Evolutionary conservation across 2,329 filamentous ascomycete genomes (phyloP), one percentile per base, ranked within the genome.

Genomic region (Dendrostoma leiphaemia): DNA sequence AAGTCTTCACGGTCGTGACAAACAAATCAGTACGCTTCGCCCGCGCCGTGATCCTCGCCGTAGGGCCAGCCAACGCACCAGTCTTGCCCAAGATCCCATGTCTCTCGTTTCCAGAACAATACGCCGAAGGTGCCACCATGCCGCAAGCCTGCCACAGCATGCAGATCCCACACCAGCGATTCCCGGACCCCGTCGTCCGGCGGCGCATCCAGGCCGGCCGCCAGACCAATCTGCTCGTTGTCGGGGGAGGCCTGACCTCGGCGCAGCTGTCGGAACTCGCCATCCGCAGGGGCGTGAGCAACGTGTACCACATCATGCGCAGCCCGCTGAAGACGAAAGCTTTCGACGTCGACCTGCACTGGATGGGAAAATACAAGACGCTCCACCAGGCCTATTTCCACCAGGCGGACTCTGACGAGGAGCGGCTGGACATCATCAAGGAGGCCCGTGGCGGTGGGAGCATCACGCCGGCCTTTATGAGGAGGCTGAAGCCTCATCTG

Each of bases 361-460:
- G 90, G 90, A 88, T 93, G 68, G 88, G 86, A 9, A 93, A 93
- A 66, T 93, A 89, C 68, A 84, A 86, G 53, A 93, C 93, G 65
- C 81, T 84, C 51, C 84, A 89, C 61, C 88, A 92, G 65, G 85
- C 89, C 1, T 78, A 79, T 0, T 94, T 92, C 68, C 92, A 88
- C 86, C 83, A 82, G 6, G 87, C 88, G 3, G 88, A 91, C 61
- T 82, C 81, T 6, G 85, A 90, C 56, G 79, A 84, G 24, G 81
- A 92, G 67, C 79, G 88, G 3, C 76, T 85, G 28, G 76, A 84
- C 32, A 87, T 89, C 69, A 78, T 89, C 58, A 76, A 78, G 59
- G 69, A 75, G 41, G 89, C 89, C 0, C 79, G 88, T 6, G 84
- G 86, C 15, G 90, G 90, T 2, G 89, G 89, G n/a, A 91, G 86